Evolutionary conservation across 306 rosid genomes (phyloP).

Genomic region (Senna siamea): DNA sequence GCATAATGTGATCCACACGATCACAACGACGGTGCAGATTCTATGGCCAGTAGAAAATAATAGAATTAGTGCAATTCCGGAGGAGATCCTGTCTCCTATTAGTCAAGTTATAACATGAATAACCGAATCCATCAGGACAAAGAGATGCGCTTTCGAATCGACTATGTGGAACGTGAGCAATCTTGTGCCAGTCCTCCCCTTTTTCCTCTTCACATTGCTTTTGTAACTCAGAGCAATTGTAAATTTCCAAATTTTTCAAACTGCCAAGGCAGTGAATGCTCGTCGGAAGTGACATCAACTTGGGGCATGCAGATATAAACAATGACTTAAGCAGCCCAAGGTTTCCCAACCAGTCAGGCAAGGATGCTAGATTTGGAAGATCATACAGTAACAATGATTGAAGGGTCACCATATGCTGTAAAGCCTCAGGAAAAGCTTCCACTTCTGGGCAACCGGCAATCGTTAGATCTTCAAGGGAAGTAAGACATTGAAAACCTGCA

Average conservation of each 20-base stretch:
- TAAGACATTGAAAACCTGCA: conserved; percentile 4
- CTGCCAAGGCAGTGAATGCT: not conserved
- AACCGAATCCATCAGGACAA: not conserved
- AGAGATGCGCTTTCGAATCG: not conserved
- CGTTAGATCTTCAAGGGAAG: not conserved
- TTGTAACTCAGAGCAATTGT: not conserved
- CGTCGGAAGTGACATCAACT: conserved; percentile 10
- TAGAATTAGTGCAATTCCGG: no score
- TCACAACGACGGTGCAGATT: no score
- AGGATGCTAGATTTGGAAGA: conserved; percentile 27
- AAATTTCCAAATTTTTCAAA: not conserved
- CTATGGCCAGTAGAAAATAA: no score
- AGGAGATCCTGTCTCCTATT: no score
- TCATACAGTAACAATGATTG: not conserved
- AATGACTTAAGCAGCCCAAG: conserved; percentile 4
- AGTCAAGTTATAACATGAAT: no score
- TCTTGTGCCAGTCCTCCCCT: not conserved
- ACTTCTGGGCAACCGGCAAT: not conserved
- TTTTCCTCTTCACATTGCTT: not conserved
- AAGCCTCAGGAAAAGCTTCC: conserved; percentile 24
- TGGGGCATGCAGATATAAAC: not conserved
- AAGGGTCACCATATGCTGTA: conserved; percentile 4
- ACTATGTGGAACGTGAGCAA: not conserved
- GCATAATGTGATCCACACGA: no score
- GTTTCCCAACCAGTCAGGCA: conserved; percentile 38